Base-by-base conservation (phyloP, 2,329 filamentous ascomycete species). In the Aspergillus pseudonomiae region DNA sequence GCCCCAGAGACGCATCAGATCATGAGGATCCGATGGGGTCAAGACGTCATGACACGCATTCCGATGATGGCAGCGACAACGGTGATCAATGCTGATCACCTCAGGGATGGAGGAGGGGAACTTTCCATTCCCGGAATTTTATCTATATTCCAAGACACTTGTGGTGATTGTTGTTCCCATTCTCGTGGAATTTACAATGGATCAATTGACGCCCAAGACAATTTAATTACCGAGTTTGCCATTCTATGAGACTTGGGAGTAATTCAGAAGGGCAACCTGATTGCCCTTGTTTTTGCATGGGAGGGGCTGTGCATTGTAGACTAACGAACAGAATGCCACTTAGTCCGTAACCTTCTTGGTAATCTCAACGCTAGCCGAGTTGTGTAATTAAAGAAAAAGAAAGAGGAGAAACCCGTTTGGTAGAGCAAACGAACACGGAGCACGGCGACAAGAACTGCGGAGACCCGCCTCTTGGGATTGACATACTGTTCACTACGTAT, bases 41-140 rank as follows among this genome's bases (percentile, higher is more conserved):
- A 36, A 28, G 53, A 63, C 54, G 62, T 61, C 62, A 63, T 61
- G 53, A 43, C 58, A 59, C 59, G 48, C 53, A 62, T 59, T 59
- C 55, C 43, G 21, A 53, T 53, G 55, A 34, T 53, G 58, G 58
- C 26, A 52, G 19, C 30, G 19, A 36, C 24, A 59, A 39, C 26
- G 26, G 39, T 46, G 36, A 28, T 45, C 50, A 28, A 32, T 62
- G 61, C 41, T 46, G 61, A 62, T 62, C 61, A 53, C 30, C 52
- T 55, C 52, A 62, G 56, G 48, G 61, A 61, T 46, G 56, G 32
- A 14, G 39, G 39, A 36, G 34, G 26, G 45, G 34, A 46, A 59
- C 28, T 30, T 16, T 36, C 34, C 34, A 36, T 36, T 16, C 12
- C 34, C n/a, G 26, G 39, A 2, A 6, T 24, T 48, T 34, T 59